Evolutionary conservation across 2,329 filamentous ascomycete genomes (phyloP).

Genomic region (Fusarium coffeatum): DNA sequence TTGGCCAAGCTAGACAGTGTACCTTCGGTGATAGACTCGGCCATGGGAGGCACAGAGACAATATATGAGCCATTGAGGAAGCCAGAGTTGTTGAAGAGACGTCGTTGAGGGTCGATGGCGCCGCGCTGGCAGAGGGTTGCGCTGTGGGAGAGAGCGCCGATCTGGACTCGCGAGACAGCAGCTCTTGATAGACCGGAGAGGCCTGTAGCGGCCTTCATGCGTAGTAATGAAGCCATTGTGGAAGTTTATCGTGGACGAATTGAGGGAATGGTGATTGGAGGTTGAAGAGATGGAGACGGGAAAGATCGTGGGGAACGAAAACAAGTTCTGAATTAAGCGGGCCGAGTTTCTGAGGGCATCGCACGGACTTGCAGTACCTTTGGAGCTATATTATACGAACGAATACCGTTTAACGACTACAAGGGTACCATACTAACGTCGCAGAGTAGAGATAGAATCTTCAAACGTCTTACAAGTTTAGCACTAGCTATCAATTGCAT

Average conservation of each 20-base stretch:
- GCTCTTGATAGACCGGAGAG: conserved; percentile 37
- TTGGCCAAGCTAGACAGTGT: conserved; percentile 45
- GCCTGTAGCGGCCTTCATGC: conserved; percentile 39
- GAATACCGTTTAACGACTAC: not conserved
- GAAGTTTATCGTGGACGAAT: conserved; percentile 1
- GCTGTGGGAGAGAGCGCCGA: conserved; percentile 36
- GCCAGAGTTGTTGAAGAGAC: conserved; percentile 39
- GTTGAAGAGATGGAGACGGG: not conserved
- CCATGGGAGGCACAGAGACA: conserved; percentile 49
- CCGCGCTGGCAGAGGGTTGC: conserved; percentile 39
- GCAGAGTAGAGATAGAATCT: not conserved
- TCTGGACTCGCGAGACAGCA: conserved; percentile 25
- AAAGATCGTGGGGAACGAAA: conserved; percentile 24
- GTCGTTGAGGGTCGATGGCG: conserved; percentile 38
- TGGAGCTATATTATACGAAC: not conserved
- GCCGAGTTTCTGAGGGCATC: conserved; percentile 32
- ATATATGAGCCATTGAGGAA: conserved; percentile 40
- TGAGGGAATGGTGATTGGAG: conserved; percentile 4
- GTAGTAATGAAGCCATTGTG: conserved; percentile 42
- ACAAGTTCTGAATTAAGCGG: conserved; percentile 39
- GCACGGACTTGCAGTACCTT: conserved; percentile 37
- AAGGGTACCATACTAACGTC: not conserved
- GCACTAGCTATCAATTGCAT: not conserved
- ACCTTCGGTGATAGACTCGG: conserved; percentile 50
- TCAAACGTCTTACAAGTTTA: not conserved